Base-by-base conservation (phyloP, 176 grass and related monocot species). In the Puccinellia tenuiflora region DNA sequence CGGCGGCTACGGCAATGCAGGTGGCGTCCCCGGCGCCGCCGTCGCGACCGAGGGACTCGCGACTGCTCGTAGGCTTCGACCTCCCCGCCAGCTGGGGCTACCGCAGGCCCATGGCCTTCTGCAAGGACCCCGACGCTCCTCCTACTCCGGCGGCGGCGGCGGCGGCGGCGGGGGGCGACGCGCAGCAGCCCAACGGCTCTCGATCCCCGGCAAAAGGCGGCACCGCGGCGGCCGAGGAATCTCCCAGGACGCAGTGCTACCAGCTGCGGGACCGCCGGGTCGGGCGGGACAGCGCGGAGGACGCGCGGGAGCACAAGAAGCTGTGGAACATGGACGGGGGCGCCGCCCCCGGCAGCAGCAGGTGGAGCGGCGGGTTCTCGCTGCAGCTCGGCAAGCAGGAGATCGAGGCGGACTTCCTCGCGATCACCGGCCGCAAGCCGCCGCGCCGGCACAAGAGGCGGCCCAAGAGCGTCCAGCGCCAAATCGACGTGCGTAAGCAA, bases 401-500 rank as follows among this genome's bases (percentile, higher is more conserved):
- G 83, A 92, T 99, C 84, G 97, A 94, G 0, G 84, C 66, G 20
- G 97, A 99, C 86, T 88, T 99, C 94, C 4, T 91, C 65, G 73
- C 86, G 65, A 90, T 99, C 52, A 94, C 93, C 75, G 93, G 89
- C 26, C 75, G 75, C 51, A 91, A 87, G 75, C 87, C 97, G 30
- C 91, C 86, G 69, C 90, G 87, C 78, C 81, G 86, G 74, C 79
- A 88, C 8, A 86, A 29, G 63, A 89, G 90, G 84, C 78, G 86
- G 14, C 45, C 88, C 59, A 90, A 79, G 85, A 79, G 17, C 60
- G 84, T 92, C 25, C 93, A 96, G 81, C 87, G 86, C 70, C 88
- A 92, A 80, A 71, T 99, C 75, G 72, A 94, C 73, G 97, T 94
- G 62, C 70, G 93, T 87, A 33, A 57, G 73, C 71, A 46, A 46